Percentiles rank a stretch among this genome's conserved stretches.
Conservation (phyloP, 805 yeast genomes). For the Candida ulmi region DNA sequence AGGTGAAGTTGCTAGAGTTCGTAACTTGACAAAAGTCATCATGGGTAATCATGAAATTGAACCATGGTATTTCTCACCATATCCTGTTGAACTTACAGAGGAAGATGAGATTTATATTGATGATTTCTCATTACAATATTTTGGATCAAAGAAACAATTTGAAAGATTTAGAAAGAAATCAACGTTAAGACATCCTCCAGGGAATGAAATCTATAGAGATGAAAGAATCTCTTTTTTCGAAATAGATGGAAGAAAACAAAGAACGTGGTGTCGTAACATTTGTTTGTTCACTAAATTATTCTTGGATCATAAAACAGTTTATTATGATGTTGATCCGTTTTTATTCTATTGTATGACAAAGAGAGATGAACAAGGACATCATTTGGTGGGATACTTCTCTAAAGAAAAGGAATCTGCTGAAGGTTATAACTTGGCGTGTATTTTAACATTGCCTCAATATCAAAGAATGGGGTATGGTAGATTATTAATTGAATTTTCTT, state of each 20-base stretch:
- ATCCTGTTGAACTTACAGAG: slow-evolving; percentile 91
- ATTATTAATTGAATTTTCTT: slow-evolving; percentile 86
- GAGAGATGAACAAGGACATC: slow-evolving; percentile 87
- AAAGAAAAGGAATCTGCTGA: slow-evolving; percentile 97
- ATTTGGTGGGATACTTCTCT: slow-evolving; percentile 92
- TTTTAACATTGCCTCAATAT: slow-evolving; percentile 90
- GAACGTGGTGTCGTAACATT: slow-evolving; percentile 95
- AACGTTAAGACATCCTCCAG: slow-evolving; percentile 93
- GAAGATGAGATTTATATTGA: slow-evolving; percentile 87
- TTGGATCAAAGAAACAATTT: slow-evolving; percentile 85
- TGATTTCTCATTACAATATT: slow-evolving; percentile 85
- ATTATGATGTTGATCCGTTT: slow-evolving; percentile 98
- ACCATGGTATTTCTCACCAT: slow-evolving; percentile 99
- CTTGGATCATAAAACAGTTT: slow-evolving; percentile 91
- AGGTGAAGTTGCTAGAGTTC: slow-evolving; percentile 81
- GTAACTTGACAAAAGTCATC: slow-evolving; percentile 72
- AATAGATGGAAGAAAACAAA: slow-evolving; percentile 92
- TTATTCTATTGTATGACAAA: slow-evolving; percentile 93
- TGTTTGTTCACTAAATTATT: slow-evolving; percentile 88
- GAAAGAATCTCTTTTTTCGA: slow-evolving; percentile 92
- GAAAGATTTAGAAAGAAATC: slow-evolving; percentile 87
- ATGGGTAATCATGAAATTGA: slow-evolving; percentile 91
- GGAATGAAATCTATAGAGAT: slow-evolving; percentile 94
- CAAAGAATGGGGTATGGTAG: slow-evolving; percentile 95
- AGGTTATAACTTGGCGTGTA: slow-evolving; percentile 94